Conservation (phyloP, 2,329 filamentous ascomycete species). For the Pyrenochaeta sp. region DNA sequence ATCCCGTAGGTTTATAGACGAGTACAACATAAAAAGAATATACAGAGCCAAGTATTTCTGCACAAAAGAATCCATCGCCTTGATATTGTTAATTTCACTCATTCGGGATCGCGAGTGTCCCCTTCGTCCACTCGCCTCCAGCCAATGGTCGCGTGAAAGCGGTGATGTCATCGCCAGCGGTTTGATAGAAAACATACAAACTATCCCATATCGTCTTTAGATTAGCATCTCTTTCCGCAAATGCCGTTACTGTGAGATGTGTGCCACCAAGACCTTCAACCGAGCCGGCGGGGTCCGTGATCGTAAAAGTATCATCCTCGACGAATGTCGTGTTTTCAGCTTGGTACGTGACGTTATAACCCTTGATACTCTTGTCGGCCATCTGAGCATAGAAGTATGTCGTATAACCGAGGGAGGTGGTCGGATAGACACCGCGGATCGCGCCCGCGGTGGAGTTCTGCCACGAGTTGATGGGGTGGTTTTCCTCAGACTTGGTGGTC, state of each 20-base stretch:
- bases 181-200: conserved; percentile 47
- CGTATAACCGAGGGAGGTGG: conserved; percentile 53
- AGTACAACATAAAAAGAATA: background rate
- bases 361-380: conserved; percentile 46
- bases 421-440: conserved; percentile 50
- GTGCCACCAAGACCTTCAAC: conserved; percentile 48
- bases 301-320: conserved; percentile 39
- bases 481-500: conserved; percentile 33
- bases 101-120: conserved; percentile 35
- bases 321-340: conserved; percentile 51
- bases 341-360: conserved; percentile 50
- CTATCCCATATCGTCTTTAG: conserved; percentile 30
- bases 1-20: background rate
- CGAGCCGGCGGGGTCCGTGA: conserved; percentile 39
- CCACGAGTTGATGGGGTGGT: conserved; percentile 54
- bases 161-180: conserved; percentile 39
- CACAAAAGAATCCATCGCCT: background rate
- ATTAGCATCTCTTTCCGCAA: conserved; percentile 35
- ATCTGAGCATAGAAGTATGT: conserved; percentile 55
- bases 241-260: conserved; percentile 51
- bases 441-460: conserved; percentile 33
- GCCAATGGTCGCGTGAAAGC: conserved; percentile 34
- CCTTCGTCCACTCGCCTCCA: conserved; percentile 42
- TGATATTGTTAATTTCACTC: background rate
- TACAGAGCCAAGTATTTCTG: background rate